phyloP scores from a whole-genome alignment of 228 moss, liverwort and hornwort species.

The Sphagnum fallax region DNA sequence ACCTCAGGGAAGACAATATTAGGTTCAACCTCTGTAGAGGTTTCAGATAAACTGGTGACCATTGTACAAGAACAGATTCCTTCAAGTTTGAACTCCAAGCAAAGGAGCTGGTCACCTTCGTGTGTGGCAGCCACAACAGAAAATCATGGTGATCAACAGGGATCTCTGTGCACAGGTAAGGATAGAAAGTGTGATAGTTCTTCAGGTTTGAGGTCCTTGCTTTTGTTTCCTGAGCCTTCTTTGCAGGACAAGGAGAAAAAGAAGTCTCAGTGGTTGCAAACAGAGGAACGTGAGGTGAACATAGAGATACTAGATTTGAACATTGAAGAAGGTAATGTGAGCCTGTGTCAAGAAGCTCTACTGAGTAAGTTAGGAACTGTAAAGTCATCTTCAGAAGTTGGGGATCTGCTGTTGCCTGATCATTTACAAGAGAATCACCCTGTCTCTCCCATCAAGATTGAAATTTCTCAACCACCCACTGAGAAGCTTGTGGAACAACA shows the following conservation, averaged over 20 bases:
- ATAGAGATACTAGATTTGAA: neutral
- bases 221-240: neutral
- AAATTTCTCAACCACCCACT: conserved; percentile 1
- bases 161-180: neutral
- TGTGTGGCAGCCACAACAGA: conserved; percentile 12
- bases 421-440: no score
- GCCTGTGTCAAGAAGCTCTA: neutral
- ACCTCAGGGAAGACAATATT: conserved; percentile 3
- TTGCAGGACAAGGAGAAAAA: conserved; percentile 8
- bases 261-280: neutral
- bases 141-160: conserved; percentile 6
- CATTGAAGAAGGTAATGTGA: neutral
- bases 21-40: conserved; percentile 11
- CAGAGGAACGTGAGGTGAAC: conserved; percentile 4
- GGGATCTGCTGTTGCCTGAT: no score
- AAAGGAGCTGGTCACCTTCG: conserved; percentile 1
- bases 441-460: neutral
- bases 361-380: neutral
- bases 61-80: conserved; percentile 3
- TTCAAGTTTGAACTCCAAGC: conserved; percentile 8
- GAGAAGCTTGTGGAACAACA: neutral
- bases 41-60: conserved; percentile 10
- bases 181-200: neutral
- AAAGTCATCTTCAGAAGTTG: neutral
- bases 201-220: conserved; percentile 2